A percentile compares a stretch with the other conserved stretches of the same genome.
Evolutionary conservation across 345 rosid species (phyloP).

Genomic region (Odontarrhena argentea): DNA sequence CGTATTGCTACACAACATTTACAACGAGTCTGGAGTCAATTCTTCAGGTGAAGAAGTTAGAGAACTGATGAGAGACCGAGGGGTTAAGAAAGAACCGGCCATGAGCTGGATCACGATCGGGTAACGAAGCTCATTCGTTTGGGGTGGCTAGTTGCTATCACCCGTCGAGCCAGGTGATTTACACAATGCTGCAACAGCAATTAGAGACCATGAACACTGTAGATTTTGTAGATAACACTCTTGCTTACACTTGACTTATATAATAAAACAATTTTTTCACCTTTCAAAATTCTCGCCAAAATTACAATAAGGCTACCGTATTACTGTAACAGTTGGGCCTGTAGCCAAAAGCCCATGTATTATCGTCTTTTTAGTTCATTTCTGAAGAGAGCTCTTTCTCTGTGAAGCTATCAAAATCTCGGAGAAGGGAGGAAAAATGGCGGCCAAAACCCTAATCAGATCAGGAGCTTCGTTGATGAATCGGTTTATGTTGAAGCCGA

Average conservation of each 20-base stretch:
- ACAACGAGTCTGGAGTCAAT: constrained; percentile 44
- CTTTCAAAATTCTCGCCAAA: neutral
- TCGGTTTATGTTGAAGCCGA: constrained; percentile 51
- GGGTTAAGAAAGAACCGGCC: constrained; percentile 60
- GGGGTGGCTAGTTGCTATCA: constrained; percentile 41
- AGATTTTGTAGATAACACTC: constrained; percentile 31
- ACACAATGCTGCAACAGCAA: constrained; percentile 36
- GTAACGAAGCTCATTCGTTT: constrained; percentile 41
- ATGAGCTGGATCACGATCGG: constrained; percentile 51
- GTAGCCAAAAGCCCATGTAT: constrained; percentile 33
- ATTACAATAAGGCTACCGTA: neutral
- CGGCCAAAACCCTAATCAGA: constrained; percentile 67
- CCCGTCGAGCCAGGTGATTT: constrained; percentile 36
- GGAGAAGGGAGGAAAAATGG: constrained; percentile 47
- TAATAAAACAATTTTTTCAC: neutral
- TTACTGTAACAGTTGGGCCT: constrained; percentile 5
- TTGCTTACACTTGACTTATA: neutral
- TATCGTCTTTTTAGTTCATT: constrained; percentile 13
- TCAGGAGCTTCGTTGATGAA: constrained; percentile 67
- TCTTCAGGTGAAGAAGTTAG: constrained; percentile 43
- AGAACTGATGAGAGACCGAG: constrained; percentile 45
- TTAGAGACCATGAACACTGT: constrained; percentile 39
- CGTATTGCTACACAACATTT: constrained; percentile 50
- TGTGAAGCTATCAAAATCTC: constrained; percentile 9
- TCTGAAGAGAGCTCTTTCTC: neutral